These are phyloP conservation scores for Ophiostoma quercus DNA, from an alignment of 2,329 filamentous ascomycete genomes.

Conservation along the genomic window DNA sequence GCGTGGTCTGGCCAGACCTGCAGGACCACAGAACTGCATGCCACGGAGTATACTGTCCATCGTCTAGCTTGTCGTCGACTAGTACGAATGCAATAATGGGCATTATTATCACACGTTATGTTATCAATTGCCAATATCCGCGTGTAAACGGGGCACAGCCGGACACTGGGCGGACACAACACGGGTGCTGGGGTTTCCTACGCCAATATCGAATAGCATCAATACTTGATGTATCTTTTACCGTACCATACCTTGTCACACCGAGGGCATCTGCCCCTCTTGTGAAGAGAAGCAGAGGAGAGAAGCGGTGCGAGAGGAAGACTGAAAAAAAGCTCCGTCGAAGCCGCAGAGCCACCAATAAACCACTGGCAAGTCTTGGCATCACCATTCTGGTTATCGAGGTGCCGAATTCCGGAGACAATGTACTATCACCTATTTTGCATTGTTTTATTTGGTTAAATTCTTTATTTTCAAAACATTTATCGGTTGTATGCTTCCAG, in stretches of 20 bases:
- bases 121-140: neutral
- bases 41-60: neutral
- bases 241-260: neutral
- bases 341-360: slow-evolving; percentile 13
- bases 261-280: neutral
- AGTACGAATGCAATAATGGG: neutral
- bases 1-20: neutral
- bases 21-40: neutral
- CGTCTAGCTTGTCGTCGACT: neutral
- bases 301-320: neutral
- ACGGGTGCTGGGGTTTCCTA: neutral
- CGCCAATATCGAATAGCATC: neutral
- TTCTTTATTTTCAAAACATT: slow-evolving; percentile 10
- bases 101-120: neutral
- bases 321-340: slow-evolving; percentile 5
- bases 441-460: neutral
- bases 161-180: neutral
- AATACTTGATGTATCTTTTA: neutral
- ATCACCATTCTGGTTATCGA: neutral
- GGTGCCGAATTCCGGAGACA: slow-evolving; percentile 24
- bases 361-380: slow-evolving; percentile 19
- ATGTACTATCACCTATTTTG: neutral
- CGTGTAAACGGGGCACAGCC: neutral
- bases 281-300: neutral
- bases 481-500: slow-evolving; percentile 1